Evolutionary conservation across 169 alveolate species (phyloP), one percentile per base, ranked within the genome.

Genomic region (Plasmodium fragile): DNA sequence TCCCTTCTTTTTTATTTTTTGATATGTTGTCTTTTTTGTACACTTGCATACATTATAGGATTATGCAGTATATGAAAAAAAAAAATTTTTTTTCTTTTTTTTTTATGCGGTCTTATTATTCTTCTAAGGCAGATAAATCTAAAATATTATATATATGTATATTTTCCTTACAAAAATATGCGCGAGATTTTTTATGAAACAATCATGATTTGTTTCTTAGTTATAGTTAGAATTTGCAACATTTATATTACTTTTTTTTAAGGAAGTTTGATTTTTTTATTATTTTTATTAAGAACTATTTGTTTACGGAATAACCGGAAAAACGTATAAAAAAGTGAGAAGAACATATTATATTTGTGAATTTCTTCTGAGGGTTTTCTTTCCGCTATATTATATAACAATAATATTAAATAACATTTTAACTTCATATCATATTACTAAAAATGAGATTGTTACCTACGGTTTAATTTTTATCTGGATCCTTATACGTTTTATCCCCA

Each of bases 391-490:
- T 45, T 45, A 45, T 45, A 45, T 45, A 45, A 11, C 18, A 45
- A 45, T 45, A 45, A 34, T 34, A 34, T 34, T 45, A 45, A 45
- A 45, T 45, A 45, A 45, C 55, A 2, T 45, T 11, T 45, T 45
- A 45, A 45, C 55, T 45, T 45, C 11, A 11, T 45, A 45, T n/a
- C n/a, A 45, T 45, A 11, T 73, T 73, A 4, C 11, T 30, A 11
- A 28, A 73, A 73, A 73, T 73, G 82, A 73, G 82, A 73, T 18
- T 73, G 45, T 34, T 73, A 73, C 25, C 45, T 34, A 43, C 52
- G 7, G 11, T 73, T 30, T 73, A 30, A n/a, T 73, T 73, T 32
- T 34, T 73, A 73, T 73, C 52, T 13, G 82, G 82, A 73, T 34
- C 45, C 52, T 73, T 73, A 73, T 73, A 30, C 11, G n/a, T 73